Base-by-base conservation (phyloP, 306 rosid genomes). In the Sicyos edulis region DNA sequence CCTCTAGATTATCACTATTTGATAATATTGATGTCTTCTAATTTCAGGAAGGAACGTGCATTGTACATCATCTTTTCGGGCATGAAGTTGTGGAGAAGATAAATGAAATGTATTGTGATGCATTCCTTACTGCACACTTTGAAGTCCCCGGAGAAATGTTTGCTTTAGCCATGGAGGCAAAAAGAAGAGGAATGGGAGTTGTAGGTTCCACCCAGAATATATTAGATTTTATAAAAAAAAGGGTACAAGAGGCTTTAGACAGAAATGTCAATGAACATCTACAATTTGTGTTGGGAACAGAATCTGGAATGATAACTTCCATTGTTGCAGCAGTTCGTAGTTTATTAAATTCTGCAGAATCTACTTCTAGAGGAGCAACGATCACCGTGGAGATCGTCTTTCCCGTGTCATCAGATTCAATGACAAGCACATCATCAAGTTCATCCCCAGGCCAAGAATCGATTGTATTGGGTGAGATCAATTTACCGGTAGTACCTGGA, bases 101-200 rank as follows among this genome's bases (percentile, higher is more conserved):
- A 85, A 88, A 88, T 66, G 96, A 88, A 82, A 86, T 89, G 95
- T 93, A 93, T 15, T 85, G 92, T 76, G 99, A 93, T 77, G 95
- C 99, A 40, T 91, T 88, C 75, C 96, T 93, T 70, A 93, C 99
- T 32, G 97, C 99, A 29, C 99, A 93, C 83, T 88, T 93, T 20
- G 99, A 93, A 84, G 99, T 93, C 70, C 99, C 97, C 10, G 99
- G 99, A 80, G 99, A 93, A 86, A 93, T 91, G 99, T 93, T 93
- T 82, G 82, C 96, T 54, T 76, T 91, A 88, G 97, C 97, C 44
- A 91, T 93, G 99, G 97, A 93, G 82, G 99, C 99, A 44, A 93
- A 89, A 78, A 89, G 88, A 80, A 93, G 99, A 85, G 96, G 97
- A 81, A 93, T 93, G 99, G 97, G 99, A 0, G 80, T 88, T 21